Conservation (phyloP, 139 green algal species). For the Eudorina sp. region DNA sequence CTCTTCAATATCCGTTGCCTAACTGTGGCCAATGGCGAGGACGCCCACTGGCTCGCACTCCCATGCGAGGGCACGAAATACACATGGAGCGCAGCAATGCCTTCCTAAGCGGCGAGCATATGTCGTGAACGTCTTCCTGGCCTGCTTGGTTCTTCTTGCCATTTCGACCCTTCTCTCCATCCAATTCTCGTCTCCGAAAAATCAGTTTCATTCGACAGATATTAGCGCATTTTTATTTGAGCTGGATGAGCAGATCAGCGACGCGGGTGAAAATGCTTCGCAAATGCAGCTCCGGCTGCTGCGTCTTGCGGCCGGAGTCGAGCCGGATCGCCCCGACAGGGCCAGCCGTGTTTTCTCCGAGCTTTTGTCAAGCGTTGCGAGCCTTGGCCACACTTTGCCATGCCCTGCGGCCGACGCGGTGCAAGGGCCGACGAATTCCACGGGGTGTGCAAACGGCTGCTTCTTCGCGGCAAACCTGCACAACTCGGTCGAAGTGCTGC, state of each 20-base stretch:
- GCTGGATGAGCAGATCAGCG: not conserved
- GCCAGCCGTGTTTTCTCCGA: conserved; percentile 1
- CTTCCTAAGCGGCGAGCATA: not conserved
- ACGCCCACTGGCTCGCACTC: no score
- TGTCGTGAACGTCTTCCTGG: not conserved
- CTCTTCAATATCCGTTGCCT: no score
- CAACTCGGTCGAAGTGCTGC: conserved; percentile 63
- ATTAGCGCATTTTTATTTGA: not conserved
- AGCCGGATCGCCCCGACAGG: not conserved
- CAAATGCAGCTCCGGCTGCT: conserved; percentile 14
- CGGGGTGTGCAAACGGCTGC: not conserved
- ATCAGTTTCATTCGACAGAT: not conserved
- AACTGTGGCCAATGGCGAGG: no score
- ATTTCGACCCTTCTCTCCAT: not conserved
- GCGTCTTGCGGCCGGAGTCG: not conserved
- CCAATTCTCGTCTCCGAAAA: not conserved
- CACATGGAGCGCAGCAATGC: not conserved
- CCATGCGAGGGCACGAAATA: not conserved
- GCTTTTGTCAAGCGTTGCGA: not conserved
- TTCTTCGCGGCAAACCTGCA: conserved; percentile 70
- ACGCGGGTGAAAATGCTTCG: not conserved
- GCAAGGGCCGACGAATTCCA: not conserved
- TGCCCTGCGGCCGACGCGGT: not conserved
- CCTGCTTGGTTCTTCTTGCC: not conserved
- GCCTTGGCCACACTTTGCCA: not conserved